Conservation (phyloP, 2,329 filamentous ascomycete genomes). For the Pestalotiopsis sp. region DNA sequence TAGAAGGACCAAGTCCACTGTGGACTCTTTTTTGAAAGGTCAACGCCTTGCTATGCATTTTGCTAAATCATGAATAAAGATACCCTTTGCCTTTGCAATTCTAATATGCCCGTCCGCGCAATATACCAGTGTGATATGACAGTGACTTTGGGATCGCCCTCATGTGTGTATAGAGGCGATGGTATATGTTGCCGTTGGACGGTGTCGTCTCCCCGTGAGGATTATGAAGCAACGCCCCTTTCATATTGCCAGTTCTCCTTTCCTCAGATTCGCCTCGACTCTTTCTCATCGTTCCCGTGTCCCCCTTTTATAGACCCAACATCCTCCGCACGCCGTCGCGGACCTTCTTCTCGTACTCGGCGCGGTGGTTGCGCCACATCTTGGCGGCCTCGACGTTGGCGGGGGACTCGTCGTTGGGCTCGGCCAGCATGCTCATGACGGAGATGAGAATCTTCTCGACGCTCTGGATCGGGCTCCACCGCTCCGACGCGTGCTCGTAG, state of each 20-base stretch:
- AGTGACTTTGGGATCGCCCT: no score
- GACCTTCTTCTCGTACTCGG: slow-evolving; percentile 86
- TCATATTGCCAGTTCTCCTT: no score
- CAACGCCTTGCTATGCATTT: slow-evolving; percentile 12
- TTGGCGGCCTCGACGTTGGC: slow-evolving; percentile 96
- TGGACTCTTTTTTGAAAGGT: background rate
- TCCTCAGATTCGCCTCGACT: no score
- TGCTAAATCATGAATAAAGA: slow-evolving; percentile 7
- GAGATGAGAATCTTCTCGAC: slow-evolving; percentile 97
- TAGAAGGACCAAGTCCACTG: background rate
- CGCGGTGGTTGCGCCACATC: slow-evolving; percentile 87
- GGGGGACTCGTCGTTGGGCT: slow-evolving; percentile 95
- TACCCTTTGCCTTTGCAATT: background rate
- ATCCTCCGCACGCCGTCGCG: slow-evolving; percentile 79
- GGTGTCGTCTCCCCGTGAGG: no score
- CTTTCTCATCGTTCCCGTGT: no score
- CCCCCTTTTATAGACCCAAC: slow-evolving; percentile 65
- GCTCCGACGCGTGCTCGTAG: slow-evolving; percentile 94
- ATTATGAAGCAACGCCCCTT: no score
- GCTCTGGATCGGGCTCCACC: slow-evolving; percentile 95
- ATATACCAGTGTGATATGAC: no score
- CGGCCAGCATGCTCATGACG: slow-evolving; percentile 97
- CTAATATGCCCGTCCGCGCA: background rate
- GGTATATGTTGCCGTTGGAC: no score
- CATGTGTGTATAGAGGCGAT: no score